Evolutionary conservation across 441 rosid species (phyloP).

Genomic region (Biscutella laevigata): DNA sequence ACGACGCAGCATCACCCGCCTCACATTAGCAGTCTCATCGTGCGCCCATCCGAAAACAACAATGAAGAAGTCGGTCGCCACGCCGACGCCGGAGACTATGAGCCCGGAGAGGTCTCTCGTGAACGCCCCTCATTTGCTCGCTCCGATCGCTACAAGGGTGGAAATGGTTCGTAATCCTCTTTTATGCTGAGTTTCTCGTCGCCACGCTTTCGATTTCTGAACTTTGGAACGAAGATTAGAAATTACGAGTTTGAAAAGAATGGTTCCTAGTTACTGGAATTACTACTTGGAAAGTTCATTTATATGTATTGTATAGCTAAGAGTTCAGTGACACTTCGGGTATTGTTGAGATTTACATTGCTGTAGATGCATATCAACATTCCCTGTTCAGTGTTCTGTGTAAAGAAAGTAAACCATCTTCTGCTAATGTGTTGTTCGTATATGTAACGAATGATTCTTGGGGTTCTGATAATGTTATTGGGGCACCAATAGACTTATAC

Average conservation of each 20-base stretch:
- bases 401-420: not conserved
- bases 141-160: slow-evolving; percentile 50
- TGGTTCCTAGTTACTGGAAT: no score
- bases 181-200: not conserved
- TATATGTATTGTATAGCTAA: slow-evolving; percentile 6
- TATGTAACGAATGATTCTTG: no score
- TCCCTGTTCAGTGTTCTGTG: not conserved
- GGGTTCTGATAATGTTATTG: not conserved
- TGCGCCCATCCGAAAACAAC: slow-evolving; percentile 59
- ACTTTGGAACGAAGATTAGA: not conserved
- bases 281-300: no score
- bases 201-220: slow-evolving; percentile 8
- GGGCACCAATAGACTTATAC: not conserved
- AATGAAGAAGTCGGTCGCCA: slow-evolving; percentile 28
- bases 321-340: slow-evolving; percentile 19
- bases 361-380: not conserved
- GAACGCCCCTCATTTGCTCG: slow-evolving; percentile 49
- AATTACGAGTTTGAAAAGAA: no score
- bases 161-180: slow-evolving; percentile 42
- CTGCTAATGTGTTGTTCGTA: not conserved
- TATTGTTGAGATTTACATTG: not conserved
- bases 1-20: slow-evolving; percentile 58
- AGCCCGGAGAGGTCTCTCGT: slow-evolving; percentile 64
- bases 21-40: slow-evolving; percentile 79
- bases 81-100: slow-evolving; percentile 41